A percentile compares a stretch with the other conserved stretches of the same genome.
Evolutionary conservation across 208 protist genomes (phyloP).

Genomic region (Entamoeba histolytica): DNA sequence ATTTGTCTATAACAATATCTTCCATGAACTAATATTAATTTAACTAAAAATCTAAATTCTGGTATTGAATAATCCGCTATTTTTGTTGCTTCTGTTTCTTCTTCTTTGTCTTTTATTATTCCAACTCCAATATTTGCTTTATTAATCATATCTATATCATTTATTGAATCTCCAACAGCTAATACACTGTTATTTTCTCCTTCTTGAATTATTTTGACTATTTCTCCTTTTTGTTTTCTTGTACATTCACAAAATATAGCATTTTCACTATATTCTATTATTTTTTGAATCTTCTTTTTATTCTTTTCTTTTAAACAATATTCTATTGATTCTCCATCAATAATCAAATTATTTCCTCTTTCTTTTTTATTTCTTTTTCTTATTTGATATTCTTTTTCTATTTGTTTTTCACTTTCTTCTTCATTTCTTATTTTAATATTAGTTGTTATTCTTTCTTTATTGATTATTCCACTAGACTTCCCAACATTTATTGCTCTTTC

Average conservation of each 20-base stretch:
- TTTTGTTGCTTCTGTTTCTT: constrained; percentile 3
- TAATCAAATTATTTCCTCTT: background rate
- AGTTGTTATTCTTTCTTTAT: background rate
- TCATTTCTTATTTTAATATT: background rate
- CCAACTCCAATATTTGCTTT: constrained; percentile 12
- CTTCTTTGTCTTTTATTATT: background rate
- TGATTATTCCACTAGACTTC: constrained; percentile 43
- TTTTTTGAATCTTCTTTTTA: background rate
- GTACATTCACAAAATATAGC: background rate
- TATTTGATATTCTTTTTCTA: background rate
- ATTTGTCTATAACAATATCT: constrained; percentile 46
- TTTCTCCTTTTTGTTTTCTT: background rate
- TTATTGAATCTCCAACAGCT: constrained; percentile 16
- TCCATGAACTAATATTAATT: constrained; percentile 15
- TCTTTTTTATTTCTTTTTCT: background rate
- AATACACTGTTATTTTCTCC: background rate
- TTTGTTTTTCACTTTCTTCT: background rate
- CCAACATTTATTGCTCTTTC: constrained; percentile 84
- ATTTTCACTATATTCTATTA: background rate
- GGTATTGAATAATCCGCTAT: constrained; percentile 5
- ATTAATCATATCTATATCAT: constrained; percentile 17
- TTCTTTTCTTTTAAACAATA: background rate
- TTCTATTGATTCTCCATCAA: background rate
- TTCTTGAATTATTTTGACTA: background rate
- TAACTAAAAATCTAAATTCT: background rate